Percentiles rank a stretch among this genome's conserved stretches.
phyloP scores from a whole-genome alignment of 2,329 filamentous ascomycete genomes.

The Mycogone perniciosa region DNA sequence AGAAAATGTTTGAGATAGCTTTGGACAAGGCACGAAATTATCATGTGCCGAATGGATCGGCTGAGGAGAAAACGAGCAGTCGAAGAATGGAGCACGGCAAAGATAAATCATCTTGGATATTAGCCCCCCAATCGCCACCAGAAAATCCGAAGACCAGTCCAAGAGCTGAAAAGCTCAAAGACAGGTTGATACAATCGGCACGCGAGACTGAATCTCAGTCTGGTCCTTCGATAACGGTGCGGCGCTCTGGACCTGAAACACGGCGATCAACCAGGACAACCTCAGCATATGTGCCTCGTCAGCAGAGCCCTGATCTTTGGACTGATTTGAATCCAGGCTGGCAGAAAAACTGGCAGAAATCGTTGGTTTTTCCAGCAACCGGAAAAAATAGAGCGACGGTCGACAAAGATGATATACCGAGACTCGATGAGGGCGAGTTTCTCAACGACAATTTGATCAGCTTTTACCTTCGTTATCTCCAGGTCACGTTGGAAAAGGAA shows the following conservation, averaged over 20 bases:
- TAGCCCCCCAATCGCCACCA: not conserved
- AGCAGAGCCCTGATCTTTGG: constrained; percentile 35
- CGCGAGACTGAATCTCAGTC: not conserved
- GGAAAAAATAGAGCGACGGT: constrained; percentile 59
- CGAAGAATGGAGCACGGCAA: not conserved
- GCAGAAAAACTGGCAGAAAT: constrained; percentile 47
- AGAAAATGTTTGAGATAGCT: constrained; percentile 3
- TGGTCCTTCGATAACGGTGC: not conserved
- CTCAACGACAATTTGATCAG: constrained; percentile 89
- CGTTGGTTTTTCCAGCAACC: constrained; percentile 54
- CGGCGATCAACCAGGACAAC: constrained; percentile 22
- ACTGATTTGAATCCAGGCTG: constrained; percentile 45
- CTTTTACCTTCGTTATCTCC: constrained; percentile 76
- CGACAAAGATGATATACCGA: constrained; percentile 63
- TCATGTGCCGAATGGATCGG: not conserved
- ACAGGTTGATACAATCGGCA: constrained; percentile 18
- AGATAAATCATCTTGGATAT: not conserved
- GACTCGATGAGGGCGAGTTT: constrained; percentile 77
- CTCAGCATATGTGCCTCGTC: constrained; percentile 7
- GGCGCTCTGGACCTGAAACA: constrained; percentile 12
- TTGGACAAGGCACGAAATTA: constrained; percentile 3
- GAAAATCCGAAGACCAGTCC: not conserved
- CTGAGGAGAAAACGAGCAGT: not conserved
- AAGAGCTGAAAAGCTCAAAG: constrained; percentile 20
- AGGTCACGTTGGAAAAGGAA: constrained; percentile 50